phyloP scores from a whole-genome alignment of 129 eudicot species.

The Kitagawia praeruptora region DNA sequence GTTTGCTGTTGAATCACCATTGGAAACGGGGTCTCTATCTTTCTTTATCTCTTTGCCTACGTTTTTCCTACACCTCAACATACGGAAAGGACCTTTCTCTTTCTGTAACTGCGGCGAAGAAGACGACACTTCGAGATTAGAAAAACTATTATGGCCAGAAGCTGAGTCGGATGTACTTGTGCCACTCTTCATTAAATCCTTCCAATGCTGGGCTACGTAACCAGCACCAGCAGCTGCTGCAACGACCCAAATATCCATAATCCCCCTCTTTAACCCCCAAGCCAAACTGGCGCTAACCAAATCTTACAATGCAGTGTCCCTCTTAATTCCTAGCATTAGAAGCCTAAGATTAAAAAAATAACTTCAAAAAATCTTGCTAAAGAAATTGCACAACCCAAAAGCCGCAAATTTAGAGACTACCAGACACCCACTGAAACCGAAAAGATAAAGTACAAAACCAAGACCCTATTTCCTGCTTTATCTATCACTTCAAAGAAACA shows the following conservation, averaged over 20 bases:
- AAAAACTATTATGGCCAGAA: slow-evolving; percentile 19
- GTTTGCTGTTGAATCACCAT: slow-evolving; percentile 15
- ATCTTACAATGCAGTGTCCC: slow-evolving; percentile 12
- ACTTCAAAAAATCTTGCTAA: not conserved
- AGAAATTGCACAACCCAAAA: not conserved
- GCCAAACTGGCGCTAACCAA: slow-evolving; percentile 17
- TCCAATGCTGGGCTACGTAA: slow-evolving; percentile 59
- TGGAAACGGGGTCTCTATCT: slow-evolving; percentile 13
- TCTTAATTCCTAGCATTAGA: slow-evolving; percentile 14
- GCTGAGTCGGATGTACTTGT: slow-evolving; percentile 24
- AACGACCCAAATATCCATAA: slow-evolving; percentile 79
- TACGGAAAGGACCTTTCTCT: slow-evolving; percentile 25
- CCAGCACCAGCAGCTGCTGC: slow-evolving; percentile 90
- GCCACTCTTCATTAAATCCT: slow-evolving; percentile 29
- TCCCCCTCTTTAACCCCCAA: slow-evolving; percentile 2
- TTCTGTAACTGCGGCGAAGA: slow-evolving; percentile 8
- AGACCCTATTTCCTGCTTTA: not conserved
- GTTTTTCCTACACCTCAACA: slow-evolving; percentile 16
- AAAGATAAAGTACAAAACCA: no score
- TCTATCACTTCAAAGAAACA: not conserved
- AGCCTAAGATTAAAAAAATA: not conserved
- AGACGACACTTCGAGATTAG: slow-evolving; percentile 15
- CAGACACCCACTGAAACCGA: no score
- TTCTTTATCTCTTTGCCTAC: slow-evolving; percentile 13
- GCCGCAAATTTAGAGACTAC: not conserved